phyloP scores from a whole-genome alignment of 1,284 basidiomycete genomes.

The Austroboletus rostrupii region DNA sequence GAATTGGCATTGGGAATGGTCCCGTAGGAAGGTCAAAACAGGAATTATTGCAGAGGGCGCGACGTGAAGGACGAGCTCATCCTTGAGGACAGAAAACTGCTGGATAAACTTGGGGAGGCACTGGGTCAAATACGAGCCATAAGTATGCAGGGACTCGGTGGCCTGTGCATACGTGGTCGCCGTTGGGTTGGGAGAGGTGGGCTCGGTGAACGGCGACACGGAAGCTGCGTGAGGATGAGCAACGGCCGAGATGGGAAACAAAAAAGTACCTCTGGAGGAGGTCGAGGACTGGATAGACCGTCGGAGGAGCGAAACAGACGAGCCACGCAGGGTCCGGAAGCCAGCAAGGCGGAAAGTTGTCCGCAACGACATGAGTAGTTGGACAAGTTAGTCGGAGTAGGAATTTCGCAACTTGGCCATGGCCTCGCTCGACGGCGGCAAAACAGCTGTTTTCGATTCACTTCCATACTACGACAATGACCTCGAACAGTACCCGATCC shows the following conservation, averaged over 20 bases:
- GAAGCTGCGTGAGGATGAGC: slow-evolving; percentile 45
- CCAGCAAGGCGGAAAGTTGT: slow-evolving; percentile 39
- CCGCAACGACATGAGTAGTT: slow-evolving; percentile 39
- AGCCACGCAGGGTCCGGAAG: slow-evolving; percentile 20
- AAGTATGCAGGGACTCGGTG: slow-evolving; percentile 78
- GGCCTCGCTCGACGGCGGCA: slow-evolving; percentile 12
- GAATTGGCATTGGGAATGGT: slow-evolving; percentile 96
- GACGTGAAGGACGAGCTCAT: slow-evolving; percentile 91
- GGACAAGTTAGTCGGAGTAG: slow-evolving; percentile 27
- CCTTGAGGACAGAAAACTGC: slow-evolving; percentile 97
- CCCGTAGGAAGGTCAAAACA: slow-evolving; percentile 89
- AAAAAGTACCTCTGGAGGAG: slow-evolving; percentile 37
- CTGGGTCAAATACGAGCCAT: slow-evolving; percentile 87
- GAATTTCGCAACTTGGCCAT: slow-evolving; percentile 21
- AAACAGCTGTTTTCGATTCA: slow-evolving; percentile 64
- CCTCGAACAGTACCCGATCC: slow-evolving; percentile 69
- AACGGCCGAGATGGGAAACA: slow-evolving; percentile 7
- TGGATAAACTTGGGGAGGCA: slow-evolving; percentile 94
- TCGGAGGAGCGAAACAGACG: slow-evolving; percentile 1
- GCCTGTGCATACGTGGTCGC: slow-evolving; percentile 65
- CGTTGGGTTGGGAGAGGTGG: slow-evolving; percentile 82
- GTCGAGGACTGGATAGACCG: slow-evolving; percentile 23
- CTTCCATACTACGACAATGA: slow-evolving; percentile 95
- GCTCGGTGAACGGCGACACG: slow-evolving; percentile 78
- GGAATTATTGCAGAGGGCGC: slow-evolving; percentile 82